phyloP scores from a whole-genome alignment of 345 rosid genomes.

The Nasturtium officinale region DNA sequence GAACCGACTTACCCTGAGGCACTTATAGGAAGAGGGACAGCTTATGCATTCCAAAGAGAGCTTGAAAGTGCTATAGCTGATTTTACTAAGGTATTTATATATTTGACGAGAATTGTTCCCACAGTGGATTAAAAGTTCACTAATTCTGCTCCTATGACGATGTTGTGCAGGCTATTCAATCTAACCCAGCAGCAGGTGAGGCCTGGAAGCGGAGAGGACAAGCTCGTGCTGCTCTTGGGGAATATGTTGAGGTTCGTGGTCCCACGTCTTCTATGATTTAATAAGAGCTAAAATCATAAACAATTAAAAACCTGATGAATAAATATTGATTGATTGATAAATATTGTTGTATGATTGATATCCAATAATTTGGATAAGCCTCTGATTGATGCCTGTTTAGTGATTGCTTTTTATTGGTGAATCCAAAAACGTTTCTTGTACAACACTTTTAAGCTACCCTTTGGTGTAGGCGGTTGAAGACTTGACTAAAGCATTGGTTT shows the following conservation, averaged over 20 bases:
- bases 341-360: slow-evolving; percentile 15
- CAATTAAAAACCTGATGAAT: background rate
- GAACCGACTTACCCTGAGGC: slow-evolving; percentile 93
- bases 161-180: slow-evolving; percentile 73
- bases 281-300: slow-evolving; percentile 13
- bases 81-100: slow-evolving; percentile 76
- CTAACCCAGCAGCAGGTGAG: slow-evolving; percentile 91
- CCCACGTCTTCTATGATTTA: slow-evolving; percentile 5
- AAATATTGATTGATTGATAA: slow-evolving; percentile 16
- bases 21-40: slow-evolving; percentile 96
- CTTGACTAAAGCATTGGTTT: slow-evolving; percentile 84
- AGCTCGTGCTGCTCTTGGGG: slow-evolving; percentile 95
- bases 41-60: slow-evolving; percentile 90
- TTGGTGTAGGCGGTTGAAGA: slow-evolving; percentile 83
- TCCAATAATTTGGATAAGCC: slow-evolving; percentile 11
- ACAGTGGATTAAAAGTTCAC: slow-evolving; percentile 31
- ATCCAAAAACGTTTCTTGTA: slow-evolving; percentile 24
- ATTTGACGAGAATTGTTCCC: slow-evolving; percentile 16
- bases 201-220: slow-evolving; percentile 99
- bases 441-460: slow-evolving; percentile 27
- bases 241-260: slow-evolving; percentile 66
- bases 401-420: slow-evolving; percentile 19
- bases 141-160: slow-evolving; percentile 3
- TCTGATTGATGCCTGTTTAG: slow-evolving; percentile 17
- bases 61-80: slow-evolving; percentile 83